Conservation (phyloP, 2,329 filamentous ascomycete genomes). For the Calonectria montana region DNA sequence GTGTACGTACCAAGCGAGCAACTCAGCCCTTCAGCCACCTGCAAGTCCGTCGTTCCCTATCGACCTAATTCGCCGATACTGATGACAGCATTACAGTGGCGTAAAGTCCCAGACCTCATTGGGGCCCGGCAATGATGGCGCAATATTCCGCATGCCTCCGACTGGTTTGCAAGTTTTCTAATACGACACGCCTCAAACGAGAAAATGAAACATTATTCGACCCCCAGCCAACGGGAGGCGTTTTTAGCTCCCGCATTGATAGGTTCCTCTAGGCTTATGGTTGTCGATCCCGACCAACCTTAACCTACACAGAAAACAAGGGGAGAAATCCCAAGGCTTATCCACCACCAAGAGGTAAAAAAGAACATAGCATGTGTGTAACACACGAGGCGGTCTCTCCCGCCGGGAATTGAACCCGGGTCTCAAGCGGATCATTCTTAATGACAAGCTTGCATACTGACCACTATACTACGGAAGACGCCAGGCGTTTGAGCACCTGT, state of each 20-base stretch:
- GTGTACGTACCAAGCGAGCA: neutral
- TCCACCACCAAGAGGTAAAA: neutral
- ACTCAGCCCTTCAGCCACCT: constrained; percentile 8
- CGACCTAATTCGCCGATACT: neutral
- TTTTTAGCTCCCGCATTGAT: no score
- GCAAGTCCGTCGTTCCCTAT: neutral
- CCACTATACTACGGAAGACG: constrained; percentile 15
- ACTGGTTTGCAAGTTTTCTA: no score
- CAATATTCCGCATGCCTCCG: no score
- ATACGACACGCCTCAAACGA: no score
- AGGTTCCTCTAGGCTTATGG: no score
- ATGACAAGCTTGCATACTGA: neutral
- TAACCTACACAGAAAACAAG: neutral
- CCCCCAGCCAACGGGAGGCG: no score
- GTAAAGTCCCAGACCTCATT: neutral
- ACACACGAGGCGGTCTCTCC: neutral
- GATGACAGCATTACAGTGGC: neutral
- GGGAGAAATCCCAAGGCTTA: neutral
- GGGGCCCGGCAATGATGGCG: no score
- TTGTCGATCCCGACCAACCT: neutral
- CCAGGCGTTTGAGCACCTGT: constrained; percentile 4
- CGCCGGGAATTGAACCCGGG: constrained; percentile 8
- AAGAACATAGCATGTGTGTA: neutral
- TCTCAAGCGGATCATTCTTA: neutral
- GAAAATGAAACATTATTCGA: no score